phyloP scores from a whole-genome alignment of 2,329 filamentous ascomycete species.

The Penicillium sp. region DNA sequence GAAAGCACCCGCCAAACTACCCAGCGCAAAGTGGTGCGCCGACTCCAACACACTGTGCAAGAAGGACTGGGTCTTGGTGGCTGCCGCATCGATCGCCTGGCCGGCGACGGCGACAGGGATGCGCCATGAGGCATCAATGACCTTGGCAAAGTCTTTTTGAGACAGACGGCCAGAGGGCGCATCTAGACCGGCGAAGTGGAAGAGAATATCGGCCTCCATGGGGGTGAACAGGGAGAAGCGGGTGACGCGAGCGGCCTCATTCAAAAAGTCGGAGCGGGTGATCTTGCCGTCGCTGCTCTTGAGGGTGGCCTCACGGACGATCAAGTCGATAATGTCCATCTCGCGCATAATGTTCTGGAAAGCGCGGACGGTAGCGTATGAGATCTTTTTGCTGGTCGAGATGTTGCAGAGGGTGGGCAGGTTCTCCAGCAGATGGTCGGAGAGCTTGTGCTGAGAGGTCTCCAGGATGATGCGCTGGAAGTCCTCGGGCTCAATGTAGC shows the following conservation, averaged over 20 bases:
- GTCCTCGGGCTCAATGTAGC: constrained; percentile 92
- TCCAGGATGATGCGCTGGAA: constrained; percentile 96
- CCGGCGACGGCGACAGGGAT: constrained; percentile 61
- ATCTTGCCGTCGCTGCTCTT: constrained; percentile 91
- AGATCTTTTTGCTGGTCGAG: constrained; percentile 86
- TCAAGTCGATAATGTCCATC: constrained; percentile 95
- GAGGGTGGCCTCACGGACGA: constrained; percentile 81
- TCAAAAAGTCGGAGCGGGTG: constrained; percentile 88
- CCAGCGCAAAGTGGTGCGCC: constrained; percentile 85
- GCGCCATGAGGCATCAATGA: constrained; percentile 91
- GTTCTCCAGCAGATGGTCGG: constrained; percentile 90
- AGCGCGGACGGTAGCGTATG: constrained; percentile 93
- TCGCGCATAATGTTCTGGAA: constrained; percentile 98
- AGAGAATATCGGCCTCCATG: constrained; percentile 98
- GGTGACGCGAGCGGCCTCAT: constrained; percentile 87
- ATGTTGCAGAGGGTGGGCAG: constrained; percentile 94
- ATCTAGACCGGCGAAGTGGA: constrained; percentile 95
- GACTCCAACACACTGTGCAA: constrained; percentile 72
- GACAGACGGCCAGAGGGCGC: constrained; percentile 83
- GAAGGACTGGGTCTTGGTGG: constrained; percentile 60
- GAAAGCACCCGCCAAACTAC: constrained; percentile 90
- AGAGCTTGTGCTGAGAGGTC: constrained; percentile 93
- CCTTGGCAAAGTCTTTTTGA: constrained; percentile 86
- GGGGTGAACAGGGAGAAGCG: constrained; percentile 96
- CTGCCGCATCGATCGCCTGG: constrained; percentile 49